phyloP scores from a whole-genome alignment of 257 asterid species.

The Solanum bulbocastanum region DNA sequence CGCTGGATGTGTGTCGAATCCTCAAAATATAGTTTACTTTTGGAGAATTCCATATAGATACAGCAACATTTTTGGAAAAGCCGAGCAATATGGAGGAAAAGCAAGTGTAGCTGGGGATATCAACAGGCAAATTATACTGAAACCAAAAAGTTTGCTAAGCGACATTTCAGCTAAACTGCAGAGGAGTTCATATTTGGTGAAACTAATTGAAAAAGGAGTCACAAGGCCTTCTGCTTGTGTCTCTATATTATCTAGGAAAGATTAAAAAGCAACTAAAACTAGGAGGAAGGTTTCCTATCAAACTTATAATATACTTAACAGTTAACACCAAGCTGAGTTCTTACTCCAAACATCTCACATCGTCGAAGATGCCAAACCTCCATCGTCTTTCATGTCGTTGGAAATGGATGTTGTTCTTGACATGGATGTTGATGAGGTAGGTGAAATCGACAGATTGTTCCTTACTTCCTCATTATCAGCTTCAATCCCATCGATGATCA shows the following conservation, averaged over 20 bases:
- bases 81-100: not conserved
- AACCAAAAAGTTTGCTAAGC: not conserved
- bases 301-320: not conserved
- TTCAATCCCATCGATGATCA: not conserved
- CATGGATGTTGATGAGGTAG: conserved; percentile 22
- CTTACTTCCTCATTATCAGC: conserved; percentile 12
- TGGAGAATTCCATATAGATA: not conserved
- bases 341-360: not conserved
- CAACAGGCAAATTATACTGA: not conserved
- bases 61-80: not conserved
- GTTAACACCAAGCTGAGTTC: not conserved
- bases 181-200: not conserved
- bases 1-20: not conserved
- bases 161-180: not conserved
- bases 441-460: conserved; percentile 12
- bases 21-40: not conserved
- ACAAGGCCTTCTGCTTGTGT: not conserved
- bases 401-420: conserved; percentile 25
- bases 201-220: not conserved
- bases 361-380: not conserved
- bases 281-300: not conserved
- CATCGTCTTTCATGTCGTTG: not conserved
- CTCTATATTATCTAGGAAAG: not conserved
- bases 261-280: not conserved
- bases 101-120: not conserved